phyloP scores from a whole-genome alignment of 305 asterid genomes.

The Plantago rigida region DNA sequence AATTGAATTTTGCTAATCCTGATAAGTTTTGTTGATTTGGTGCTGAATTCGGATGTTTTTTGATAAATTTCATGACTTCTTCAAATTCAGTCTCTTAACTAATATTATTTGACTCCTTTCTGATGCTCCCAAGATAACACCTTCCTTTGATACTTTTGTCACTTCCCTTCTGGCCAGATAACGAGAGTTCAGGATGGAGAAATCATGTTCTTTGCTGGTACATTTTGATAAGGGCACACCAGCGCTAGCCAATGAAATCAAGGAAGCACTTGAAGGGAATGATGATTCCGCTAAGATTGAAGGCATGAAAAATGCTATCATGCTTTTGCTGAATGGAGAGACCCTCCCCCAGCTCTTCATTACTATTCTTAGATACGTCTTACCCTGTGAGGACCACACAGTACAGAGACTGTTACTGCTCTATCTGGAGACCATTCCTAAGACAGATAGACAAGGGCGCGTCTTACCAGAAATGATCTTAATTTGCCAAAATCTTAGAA shows the following conservation, averaged over 20 bases:
- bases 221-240: constrained; percentile 87
- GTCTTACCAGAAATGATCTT: constrained; percentile 86
- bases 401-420: constrained; percentile 71
- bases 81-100: no score
- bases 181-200: constrained; percentile 46
- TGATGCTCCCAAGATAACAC: no score
- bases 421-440: constrained; percentile 78
- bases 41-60: no score
- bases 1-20: no score
- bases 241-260: constrained; percentile 86
- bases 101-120: no score
- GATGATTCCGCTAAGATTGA: constrained; percentile 69
- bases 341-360: constrained; percentile 79
- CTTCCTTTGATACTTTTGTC: no score
- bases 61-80: no score
- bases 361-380: constrained; percentile 71
- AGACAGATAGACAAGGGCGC: constrained; percentile 76
- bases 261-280: constrained; percentile 82
- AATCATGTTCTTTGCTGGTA: constrained; percentile 68
- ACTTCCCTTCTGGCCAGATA: no score
- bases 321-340: constrained; percentile 85
- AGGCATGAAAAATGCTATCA: constrained; percentile 80
- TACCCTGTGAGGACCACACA: constrained; percentile 87
- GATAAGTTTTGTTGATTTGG: no score
- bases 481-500: constrained; percentile 80